These are phyloP conservation scores for Aspergillus latus DNA, from an alignment of 2,329 filamentous ascomycete species.

Conservation along the genomic window DNA sequence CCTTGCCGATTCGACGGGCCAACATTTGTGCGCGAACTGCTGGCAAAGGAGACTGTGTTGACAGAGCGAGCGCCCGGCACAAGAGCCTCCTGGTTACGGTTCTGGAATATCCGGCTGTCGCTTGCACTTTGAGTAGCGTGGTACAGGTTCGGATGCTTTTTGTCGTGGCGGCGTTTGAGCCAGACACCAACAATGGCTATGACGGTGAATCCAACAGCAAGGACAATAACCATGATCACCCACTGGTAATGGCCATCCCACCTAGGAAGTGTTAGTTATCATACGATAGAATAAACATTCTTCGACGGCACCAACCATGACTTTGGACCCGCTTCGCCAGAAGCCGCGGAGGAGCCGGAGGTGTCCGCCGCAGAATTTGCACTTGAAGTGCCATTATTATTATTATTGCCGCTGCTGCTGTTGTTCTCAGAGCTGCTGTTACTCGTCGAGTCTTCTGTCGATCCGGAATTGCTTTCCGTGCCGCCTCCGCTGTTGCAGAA, in stretches of 20 bases:
- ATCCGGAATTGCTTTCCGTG: conserved; percentile 29
- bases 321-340: conserved; percentile 6
- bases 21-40: conserved; percentile 30
- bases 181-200: conserved; percentile 68
- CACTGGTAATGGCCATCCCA: conserved; percentile 68
- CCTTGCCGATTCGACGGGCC: conserved; percentile 17
- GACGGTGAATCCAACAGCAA: conserved; percentile 66
- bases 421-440: conserved; percentile 23
- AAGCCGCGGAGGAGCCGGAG: not conserved
- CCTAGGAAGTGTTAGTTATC: conserved; percentile 16
- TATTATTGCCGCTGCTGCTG: conserved; percentile 20
- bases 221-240: conserved; percentile 76
- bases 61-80: conserved; percentile 17
- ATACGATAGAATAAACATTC: not conserved
- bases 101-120: conserved; percentile 25
- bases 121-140: conserved; percentile 25
- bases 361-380: conserved; percentile 11
- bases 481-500: conserved; percentile 59
- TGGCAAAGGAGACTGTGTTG: conserved; percentile 26
- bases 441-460: not conserved
- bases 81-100: conserved; percentile 21
- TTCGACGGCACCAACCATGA: conserved; percentile 29
- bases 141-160: conserved; percentile 50
- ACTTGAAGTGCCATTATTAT: conserved; percentile 19
- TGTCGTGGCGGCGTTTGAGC: conserved; percentile 71